Conservation (phyloP, 805 yeast species). For the Wickerhamiella brachini region DNA sequence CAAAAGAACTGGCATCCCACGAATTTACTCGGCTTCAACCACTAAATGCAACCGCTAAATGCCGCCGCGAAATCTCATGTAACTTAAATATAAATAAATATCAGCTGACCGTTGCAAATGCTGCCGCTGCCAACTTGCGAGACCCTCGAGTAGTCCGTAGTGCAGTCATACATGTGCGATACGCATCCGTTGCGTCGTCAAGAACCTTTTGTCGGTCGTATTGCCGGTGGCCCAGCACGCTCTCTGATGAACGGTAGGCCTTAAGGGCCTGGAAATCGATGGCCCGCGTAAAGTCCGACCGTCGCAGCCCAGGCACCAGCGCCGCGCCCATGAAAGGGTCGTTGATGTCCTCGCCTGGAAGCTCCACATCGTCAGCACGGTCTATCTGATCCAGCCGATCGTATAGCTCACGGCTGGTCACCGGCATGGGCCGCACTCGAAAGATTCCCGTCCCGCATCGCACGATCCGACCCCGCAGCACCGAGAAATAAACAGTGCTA, state of each 20-base stretch:
- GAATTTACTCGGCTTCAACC: too few species aligned
- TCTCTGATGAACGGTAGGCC: not conserved
- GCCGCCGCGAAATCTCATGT: too few species aligned
- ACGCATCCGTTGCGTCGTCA: not conserved
- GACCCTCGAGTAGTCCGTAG: not conserved
- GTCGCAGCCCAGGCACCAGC: conserved; percentile 1
- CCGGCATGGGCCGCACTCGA: not conserved
- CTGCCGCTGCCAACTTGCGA: not conserved
- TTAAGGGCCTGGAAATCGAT: not conserved
- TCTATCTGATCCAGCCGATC: not conserved
- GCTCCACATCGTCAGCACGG: conserved; percentile 1
- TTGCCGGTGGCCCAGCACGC: not conserved
- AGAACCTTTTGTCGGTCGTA: not conserved
- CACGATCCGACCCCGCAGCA: not conserved
- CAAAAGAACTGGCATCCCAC: too few species aligned
- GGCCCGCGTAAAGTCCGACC: not conserved
- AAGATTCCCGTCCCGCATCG: not conserved
- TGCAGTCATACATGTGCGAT: not conserved
- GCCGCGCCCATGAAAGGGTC: conserved; percentile 1
- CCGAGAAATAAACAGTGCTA: not conserved
- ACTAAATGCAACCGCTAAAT: too few species aligned
- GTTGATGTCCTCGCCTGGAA: not conserved
- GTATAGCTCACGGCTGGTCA: not conserved
- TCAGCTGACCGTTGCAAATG: not conserved
- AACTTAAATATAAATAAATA: not conserved